These are phyloP conservation scores for Rhamnella rubrinervis DNA, from an alignment of 331 rosid genomes.

Conservation along the genomic window DNA sequence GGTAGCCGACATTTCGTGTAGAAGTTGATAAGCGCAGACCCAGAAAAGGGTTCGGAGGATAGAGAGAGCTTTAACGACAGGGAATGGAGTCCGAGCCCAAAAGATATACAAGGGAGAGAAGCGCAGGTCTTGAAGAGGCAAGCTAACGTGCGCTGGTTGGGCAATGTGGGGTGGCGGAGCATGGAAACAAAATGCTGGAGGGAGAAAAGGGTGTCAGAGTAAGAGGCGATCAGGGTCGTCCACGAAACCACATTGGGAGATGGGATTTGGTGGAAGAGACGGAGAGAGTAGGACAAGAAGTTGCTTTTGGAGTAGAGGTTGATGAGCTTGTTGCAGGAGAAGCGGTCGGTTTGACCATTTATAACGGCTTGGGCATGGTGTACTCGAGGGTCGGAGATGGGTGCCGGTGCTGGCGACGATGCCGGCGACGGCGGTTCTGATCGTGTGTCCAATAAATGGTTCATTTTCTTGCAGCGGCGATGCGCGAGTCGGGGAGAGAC, in stretches of 20 bases:
- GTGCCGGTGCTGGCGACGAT: background rate
- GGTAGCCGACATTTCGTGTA: slow-evolving; percentile 63
- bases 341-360: slow-evolving; percentile 26
- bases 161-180: slow-evolving; percentile 70
- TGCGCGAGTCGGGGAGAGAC: no score
- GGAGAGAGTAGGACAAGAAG: slow-evolving; percentile 39
- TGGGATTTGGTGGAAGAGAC: slow-evolving; percentile 57
- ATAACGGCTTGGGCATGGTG: slow-evolving; percentile 54
- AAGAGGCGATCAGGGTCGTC: slow-evolving; percentile 71
- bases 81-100: slow-evolving; percentile 72
- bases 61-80: slow-evolving; percentile 62
- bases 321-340: slow-evolving; percentile 54
- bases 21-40: slow-evolving; percentile 60
- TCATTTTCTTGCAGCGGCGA: slow-evolving; percentile 5
- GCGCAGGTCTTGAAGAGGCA: slow-evolving; percentile 68
- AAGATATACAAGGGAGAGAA: slow-evolving; percentile 43
- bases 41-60: slow-evolving; percentile 47
- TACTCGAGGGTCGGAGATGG: slow-evolving; percentile 53
- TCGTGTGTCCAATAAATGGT: slow-evolving; percentile 12
- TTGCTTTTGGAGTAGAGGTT: slow-evolving; percentile 56
- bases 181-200: slow-evolving; percentile 68
- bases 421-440: background rate
- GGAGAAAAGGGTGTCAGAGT: slow-evolving; percentile 48
- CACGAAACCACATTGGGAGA: slow-evolving; percentile 75
- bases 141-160: slow-evolving; percentile 77